phyloP scores from a whole-genome alignment of 2,329 filamentous ascomycete species.

The Aspergillus unguis region DNA sequence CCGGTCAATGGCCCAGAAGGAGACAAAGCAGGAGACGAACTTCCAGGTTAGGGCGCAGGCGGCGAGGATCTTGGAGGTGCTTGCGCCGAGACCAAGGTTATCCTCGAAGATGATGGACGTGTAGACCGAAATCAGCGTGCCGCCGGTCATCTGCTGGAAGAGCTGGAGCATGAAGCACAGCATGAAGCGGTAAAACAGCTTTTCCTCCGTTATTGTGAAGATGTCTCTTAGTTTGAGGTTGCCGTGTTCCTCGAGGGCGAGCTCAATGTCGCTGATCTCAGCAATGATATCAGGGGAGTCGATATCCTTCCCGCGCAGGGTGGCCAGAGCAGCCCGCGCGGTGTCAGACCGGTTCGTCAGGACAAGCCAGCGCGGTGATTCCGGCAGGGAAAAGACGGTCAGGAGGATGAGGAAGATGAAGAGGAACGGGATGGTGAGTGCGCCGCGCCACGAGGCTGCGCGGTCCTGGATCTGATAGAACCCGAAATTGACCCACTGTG shows the following conservation, averaged over 20 bases:
- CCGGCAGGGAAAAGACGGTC: slow-evolving; percentile 30
- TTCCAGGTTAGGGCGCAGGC: slow-evolving; percentile 14
- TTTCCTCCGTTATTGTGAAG: slow-evolving; percentile 47
- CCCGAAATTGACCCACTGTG: neutral
- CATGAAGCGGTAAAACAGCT: slow-evolving; percentile 48
- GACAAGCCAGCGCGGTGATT: slow-evolving; percentile 34
- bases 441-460: neutral
- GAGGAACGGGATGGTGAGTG: neutral
- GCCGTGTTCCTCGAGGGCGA: slow-evolving; percentile 38
- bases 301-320: slow-evolving; percentile 20
- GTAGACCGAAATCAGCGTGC: slow-evolving; percentile 43
- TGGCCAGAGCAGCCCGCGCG: slow-evolving; percentile 18
- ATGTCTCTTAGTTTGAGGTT: slow-evolving; percentile 38
- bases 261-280: slow-evolving; percentile 48
- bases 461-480: neutral
- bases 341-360: slow-evolving; percentile 21
- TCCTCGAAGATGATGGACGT: slow-evolving; percentile 12
- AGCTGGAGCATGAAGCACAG: slow-evolving; percentile 50
- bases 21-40: slow-evolving; percentile 7
- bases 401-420: slow-evolving; percentile 15
- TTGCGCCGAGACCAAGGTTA: slow-evolving; percentile 1
- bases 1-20: slow-evolving; percentile 12
- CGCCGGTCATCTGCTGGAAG: slow-evolving; percentile 39
- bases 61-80: slow-evolving; percentile 7
- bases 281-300: slow-evolving; percentile 33